These are phyloP conservation scores for Citrullus amarus DNA, from an alignment of 306 rosid genomes.

Conservation along the genomic window DNA sequence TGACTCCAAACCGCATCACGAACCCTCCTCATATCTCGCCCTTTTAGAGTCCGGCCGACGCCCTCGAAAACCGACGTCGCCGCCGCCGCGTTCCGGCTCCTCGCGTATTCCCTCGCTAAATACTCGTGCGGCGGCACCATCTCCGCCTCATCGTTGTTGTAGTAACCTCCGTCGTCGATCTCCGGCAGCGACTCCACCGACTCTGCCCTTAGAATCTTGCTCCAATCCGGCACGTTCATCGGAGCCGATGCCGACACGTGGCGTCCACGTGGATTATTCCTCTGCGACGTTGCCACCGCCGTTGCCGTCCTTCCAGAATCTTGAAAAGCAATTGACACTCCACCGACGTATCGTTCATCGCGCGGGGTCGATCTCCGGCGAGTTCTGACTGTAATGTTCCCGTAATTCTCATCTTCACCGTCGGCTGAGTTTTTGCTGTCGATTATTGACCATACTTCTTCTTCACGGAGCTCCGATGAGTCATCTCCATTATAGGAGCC, in stretches of 20 bases:
- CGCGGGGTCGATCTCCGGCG: slow-evolving; percentile 24
- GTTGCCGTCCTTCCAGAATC: slow-evolving; percentile 29
- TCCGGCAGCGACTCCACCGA: slow-evolving; percentile 58
- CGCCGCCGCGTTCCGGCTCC: slow-evolving; percentile 37
- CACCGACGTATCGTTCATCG: slow-evolving; percentile 38
- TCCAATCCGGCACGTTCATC: slow-evolving; percentile 92
- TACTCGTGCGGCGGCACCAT: slow-evolving; percentile 92
- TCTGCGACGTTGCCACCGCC: slow-evolving; percentile 9
- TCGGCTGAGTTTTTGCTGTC: slow-evolving; percentile 18
- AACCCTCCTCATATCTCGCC: slow-evolving; percentile 89
- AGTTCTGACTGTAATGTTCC: slow-evolving; percentile 1
- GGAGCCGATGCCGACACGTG: slow-evolving; percentile 66
- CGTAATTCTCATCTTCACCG: slow-evolving; percentile 20
- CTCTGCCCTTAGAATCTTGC: slow-evolving; percentile 76
- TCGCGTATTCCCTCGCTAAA: slow-evolving; percentile 58
- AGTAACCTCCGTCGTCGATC: slow-evolving; percentile 22
- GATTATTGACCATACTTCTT: slow-evolving; percentile 65
- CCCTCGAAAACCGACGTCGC: slow-evolving; percentile 89
- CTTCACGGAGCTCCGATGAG: slow-evolving; percentile 63
- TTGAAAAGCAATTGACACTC: slow-evolving; percentile 61
- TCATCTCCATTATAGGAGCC: slow-evolving; percentile 19
- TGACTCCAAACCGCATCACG: slow-evolving; percentile 95
- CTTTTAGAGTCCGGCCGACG: slow-evolving; percentile 86
- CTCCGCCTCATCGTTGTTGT: slow-evolving; percentile 34
- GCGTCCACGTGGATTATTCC: slow-evolving; percentile 21